These are phyloP conservation scores for Trametes maxima DNA, from an alignment of 768 basidiomycete species.

Conservation along the genomic window DNA sequence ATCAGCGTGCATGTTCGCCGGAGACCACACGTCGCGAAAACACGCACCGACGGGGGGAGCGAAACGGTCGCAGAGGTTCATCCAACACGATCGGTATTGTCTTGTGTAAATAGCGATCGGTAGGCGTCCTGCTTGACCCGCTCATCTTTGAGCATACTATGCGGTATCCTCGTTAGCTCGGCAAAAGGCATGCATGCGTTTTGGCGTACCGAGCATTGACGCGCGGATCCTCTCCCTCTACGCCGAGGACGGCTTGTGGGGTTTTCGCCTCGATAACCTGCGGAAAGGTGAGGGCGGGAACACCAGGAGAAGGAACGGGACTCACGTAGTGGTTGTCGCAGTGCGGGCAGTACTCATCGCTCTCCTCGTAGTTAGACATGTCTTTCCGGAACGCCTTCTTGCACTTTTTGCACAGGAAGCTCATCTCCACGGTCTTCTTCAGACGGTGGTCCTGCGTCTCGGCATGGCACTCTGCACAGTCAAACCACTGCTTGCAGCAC, in stretches of 20 bases:
- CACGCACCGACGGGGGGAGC: neutral
- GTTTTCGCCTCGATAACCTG: constrained; percentile 94
- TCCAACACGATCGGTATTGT: constrained; percentile 49
- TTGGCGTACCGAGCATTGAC: constrained; percentile 72
- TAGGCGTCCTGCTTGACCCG: constrained; percentile 58
- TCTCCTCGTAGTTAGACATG: constrained; percentile 89
- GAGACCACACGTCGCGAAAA: neutral
- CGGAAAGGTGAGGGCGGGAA: neutral
- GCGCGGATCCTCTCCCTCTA: constrained; percentile 91
- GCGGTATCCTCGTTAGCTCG: neutral
- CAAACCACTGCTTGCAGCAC: constrained; percentile 97
- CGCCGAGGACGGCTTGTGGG: constrained; percentile 79
- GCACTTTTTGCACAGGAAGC: constrained; percentile 85
- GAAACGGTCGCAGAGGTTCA: constrained; percentile 19
- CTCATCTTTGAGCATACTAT: constrained; percentile 89
- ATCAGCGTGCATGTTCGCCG: neutral
- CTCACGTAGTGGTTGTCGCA: constrained; percentile 98
- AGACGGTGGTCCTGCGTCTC: constrained; percentile 78
- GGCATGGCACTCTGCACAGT: constrained; percentile 94
- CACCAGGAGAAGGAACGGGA: constrained; percentile 14
- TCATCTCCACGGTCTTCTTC: constrained; percentile 79
- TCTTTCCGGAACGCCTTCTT: constrained; percentile 97
- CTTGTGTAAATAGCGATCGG: constrained; percentile 51
- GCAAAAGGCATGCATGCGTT: too few relatives aligned
- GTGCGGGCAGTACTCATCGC: constrained; percentile 97